A percentile compares a stretch with the other conserved stretches of the same genome.
Conservation (phyloP, 805 yeast species). For the Candida insectorum region DNA sequence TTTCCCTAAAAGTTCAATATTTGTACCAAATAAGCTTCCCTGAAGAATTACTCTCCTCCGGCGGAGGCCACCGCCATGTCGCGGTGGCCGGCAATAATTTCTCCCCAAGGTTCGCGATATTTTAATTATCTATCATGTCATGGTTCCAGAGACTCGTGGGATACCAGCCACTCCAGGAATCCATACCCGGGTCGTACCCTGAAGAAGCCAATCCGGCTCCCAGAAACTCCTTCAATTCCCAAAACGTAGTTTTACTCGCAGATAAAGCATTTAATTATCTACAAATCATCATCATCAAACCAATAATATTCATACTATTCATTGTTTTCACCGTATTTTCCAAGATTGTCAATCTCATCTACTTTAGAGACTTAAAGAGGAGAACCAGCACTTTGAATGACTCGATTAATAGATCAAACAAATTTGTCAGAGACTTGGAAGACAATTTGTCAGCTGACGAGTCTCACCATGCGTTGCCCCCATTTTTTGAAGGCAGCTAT, state of each 20-base stretch:
- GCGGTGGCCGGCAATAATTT: too few relatives aligned
- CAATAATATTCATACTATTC: slow-evolving; percentile 21
- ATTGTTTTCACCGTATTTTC: slow-evolving; percentile 21
- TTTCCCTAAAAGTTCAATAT: too few relatives aligned
- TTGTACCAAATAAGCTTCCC: too few relatives aligned
- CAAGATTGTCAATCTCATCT: slow-evolving; percentile 20
- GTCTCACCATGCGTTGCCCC: slow-evolving; percentile 23
- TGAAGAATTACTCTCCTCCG: too few relatives aligned
- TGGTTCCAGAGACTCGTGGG: slow-evolving; percentile 4
- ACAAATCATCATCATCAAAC: slow-evolving; percentile 19
- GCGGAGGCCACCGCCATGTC: too few relatives aligned
- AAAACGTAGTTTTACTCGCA: slow-evolving; percentile 7
- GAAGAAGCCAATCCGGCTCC: slow-evolving; percentile 8
- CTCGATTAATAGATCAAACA: slow-evolving; percentile 52
- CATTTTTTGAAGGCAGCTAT: slow-evolving; percentile 71
- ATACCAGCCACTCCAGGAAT: slow-evolving; percentile 6
- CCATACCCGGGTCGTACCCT: slow-evolving; percentile 23
- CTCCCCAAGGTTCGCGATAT: too few relatives aligned
- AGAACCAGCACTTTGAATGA: slow-evolving; percentile 26
- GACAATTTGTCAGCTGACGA: slow-evolving; percentile 25
- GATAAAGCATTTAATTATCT: slow-evolving; percentile 7
- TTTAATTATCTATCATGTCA: too few relatives aligned
- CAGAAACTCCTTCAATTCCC: slow-evolving; percentile 17
- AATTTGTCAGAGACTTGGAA: slow-evolving; percentile 51
- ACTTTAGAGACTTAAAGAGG: slow-evolving; percentile 19